Conservation (phyloP, 2,329 filamentous ascomycete species). For the Ceratocystis eucalypticola region DNA sequence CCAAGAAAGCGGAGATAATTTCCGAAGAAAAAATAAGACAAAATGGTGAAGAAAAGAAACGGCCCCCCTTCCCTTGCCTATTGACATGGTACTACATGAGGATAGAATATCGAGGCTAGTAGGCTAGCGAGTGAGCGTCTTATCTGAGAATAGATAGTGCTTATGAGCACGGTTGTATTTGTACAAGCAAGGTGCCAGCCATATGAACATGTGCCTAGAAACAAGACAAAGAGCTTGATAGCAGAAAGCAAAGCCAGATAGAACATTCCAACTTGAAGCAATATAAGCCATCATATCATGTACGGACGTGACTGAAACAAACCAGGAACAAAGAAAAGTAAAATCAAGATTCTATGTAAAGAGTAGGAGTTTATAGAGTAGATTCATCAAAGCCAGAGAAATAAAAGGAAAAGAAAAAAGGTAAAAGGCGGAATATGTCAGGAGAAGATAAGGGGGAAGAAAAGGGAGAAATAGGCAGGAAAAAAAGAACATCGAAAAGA, state of each 20-base stretch:
- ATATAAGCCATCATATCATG: not conserved
- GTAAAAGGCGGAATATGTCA: too few relatives aligned
- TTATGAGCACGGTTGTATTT: not conserved
- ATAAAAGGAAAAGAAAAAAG: not conserved
- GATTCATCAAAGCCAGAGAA: not conserved
- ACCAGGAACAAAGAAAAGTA: constrained; percentile 2
- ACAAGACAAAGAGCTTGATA: not conserved
- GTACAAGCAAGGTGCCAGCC: not conserved
- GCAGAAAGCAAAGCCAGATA: not conserved
- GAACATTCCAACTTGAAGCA: not conserved
- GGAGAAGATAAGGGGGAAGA: not conserved
- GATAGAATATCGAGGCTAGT: not conserved
- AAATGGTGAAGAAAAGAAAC: too few relatives aligned
- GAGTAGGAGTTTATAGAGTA: not conserved
- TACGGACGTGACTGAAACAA: not conserved
- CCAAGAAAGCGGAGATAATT: too few relatives aligned
- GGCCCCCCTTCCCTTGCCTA: not conserved
- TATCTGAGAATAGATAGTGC: not conserved
- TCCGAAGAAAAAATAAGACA: too few relatives aligned
- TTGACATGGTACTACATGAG: not conserved
- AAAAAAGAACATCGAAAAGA: not conserved
- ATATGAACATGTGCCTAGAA: not conserved
- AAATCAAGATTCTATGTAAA: not conserved
- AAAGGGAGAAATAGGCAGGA: not conserved
- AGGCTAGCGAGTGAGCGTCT: not conserved